phyloP scores from a whole-genome alignment of 2,329 filamentous ascomycete species.

The Dissoconium aciculare region DNA sequence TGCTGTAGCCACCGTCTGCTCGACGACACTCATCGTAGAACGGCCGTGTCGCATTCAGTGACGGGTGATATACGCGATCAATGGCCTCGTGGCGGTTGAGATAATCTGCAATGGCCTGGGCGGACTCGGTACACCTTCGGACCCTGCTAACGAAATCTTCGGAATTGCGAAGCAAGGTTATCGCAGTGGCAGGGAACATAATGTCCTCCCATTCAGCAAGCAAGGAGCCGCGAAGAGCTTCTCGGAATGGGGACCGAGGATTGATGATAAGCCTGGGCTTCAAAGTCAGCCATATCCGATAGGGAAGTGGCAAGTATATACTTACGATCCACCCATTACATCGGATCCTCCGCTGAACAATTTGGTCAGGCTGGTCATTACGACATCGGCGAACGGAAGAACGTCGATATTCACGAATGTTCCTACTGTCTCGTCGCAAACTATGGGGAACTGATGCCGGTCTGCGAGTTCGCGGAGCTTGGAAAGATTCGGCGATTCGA shows the following conservation, averaged over 20 bases:
- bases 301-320: not conserved
- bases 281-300: not conserved
- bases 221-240: not conserved
- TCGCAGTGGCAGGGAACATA: not conserved
- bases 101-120: not conserved
- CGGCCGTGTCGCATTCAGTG: not conserved
- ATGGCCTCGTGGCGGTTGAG: not conserved
- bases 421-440: not conserved
- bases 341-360: not conserved
- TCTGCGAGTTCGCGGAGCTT: not conserved
- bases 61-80: not conserved
- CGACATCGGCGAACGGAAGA: not conserved
- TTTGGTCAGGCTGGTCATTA: not conserved
- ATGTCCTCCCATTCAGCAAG: not conserved
- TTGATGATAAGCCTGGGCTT: not conserved
- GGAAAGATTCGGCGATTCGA: not conserved
- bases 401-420: not conserved
- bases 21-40: not conserved
- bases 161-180: not conserved
- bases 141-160: not conserved
- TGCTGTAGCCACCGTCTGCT: not conserved
- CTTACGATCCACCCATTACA: slow-evolving; percentile 1
- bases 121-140: not conserved
- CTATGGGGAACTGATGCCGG: not conserved
- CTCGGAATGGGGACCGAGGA: not conserved